Base-by-base conservation (phyloP, 805 yeast species). In the Kluyveromyces siamensis region DNA sequence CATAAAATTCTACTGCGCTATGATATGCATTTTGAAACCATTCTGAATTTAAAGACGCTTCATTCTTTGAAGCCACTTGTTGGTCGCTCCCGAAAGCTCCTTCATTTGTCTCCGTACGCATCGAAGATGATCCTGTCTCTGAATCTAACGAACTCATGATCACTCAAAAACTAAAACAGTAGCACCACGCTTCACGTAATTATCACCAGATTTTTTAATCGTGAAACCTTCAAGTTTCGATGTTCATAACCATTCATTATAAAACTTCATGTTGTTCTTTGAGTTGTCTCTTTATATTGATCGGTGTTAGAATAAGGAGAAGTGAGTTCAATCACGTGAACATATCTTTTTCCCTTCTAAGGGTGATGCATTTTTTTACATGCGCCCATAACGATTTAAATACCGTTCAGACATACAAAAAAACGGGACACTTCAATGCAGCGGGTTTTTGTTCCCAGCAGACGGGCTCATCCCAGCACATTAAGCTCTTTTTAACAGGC, bases 1-100 rank as follows among this genome's bases (percentile, higher is more conserved):
- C 75, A 52, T 77, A 75, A 56, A 79, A 77, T 27, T 67, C 62
- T 47, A 72, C 61, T 2, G 80, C 79, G n/a, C 61, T 56, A 13
- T 67, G 53, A 50, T 69, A 70, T 1, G 76, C 76, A 43, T 66
- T 67, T 40, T 67, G 52, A 41, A 66, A 59, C 69, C 69, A 64
- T 6, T 66, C 63, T 27, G 54, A 53, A 11, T 55, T 51, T n/a
- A 57, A 40, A 19, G 30, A 30, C 2, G 30, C 44, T 19, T 45
- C 25, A 18, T 39, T 25, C 27, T 40, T n/a, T 10, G 39, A 7
- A 19, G 37, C 27, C 19, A 14, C 16, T 16, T 36, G 6, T 36
- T 36, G 38, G 38, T 36, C 5, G 38, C 38, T 5, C 38, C 16
- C 38, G 38, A 16, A 36, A 8, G 40, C 21, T 4, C 2, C 11